A percentile compares a stretch with the other conserved stretches of the same genome.
These are phyloP conservation scores for Yueomyces sp. DNA, from an alignment of 1,139 yeast species.

Conservation along the genomic window DNA sequence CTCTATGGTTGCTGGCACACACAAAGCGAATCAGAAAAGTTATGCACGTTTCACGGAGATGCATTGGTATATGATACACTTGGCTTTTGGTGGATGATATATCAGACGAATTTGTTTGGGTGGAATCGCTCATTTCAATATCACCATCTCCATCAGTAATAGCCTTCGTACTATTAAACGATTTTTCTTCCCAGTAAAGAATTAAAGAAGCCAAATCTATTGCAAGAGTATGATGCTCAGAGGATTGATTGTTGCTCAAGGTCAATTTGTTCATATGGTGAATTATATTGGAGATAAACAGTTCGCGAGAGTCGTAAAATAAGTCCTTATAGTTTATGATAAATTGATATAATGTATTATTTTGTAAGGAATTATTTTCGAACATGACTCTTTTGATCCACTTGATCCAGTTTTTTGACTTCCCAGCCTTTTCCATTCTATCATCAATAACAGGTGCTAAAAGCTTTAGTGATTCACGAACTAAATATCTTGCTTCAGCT, in stretches of 20 bases:
- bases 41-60: conserved; percentile 83
- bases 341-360: conserved; percentile 63
- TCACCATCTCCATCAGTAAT: conserved; percentile 23
- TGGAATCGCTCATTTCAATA: conserved; percentile 12
- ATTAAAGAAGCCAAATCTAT: conserved; percentile 82
- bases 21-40: conserved; percentile 81
- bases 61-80: conserved; percentile 51
- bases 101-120: conserved; percentile 2
- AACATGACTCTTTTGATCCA: conserved; percentile 91
- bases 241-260: conserved; percentile 63
- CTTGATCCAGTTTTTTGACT: conserved; percentile 74
- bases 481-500: conserved; percentile 71
- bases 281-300: conserved; percentile 76
- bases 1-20: conserved; percentile 77
- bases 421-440: conserved; percentile 45
- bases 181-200: conserved; percentile 65
- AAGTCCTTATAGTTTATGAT: conserved; percentile 77
- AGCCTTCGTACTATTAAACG: conserved; percentile 18
- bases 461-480: conserved; percentile 76
- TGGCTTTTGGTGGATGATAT: conserved; percentile 7
- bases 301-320: conserved; percentile 78
- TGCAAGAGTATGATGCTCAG: conserved; percentile 75
- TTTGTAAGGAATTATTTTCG: conserved; percentile 81
- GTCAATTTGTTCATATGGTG: conserved; percentile 94
- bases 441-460: conserved; percentile 81